Conservation (phyloP, 1,139 yeast species). For the Debaryomyces psychrophilus region DNA sequence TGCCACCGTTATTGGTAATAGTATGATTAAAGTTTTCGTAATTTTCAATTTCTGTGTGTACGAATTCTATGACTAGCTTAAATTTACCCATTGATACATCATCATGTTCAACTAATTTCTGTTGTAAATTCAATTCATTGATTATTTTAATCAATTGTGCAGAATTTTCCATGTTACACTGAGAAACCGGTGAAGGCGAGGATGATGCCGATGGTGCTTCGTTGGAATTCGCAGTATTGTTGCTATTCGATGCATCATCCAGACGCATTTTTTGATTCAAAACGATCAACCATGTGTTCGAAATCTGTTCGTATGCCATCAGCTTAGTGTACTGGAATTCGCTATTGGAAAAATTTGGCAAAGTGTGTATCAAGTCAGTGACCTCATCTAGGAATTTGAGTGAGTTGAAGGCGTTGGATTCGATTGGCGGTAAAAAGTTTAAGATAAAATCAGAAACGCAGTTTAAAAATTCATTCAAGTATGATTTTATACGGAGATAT, state of each 20-base stretch:
- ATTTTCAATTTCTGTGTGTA: constrained; percentile 42
- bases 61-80: constrained; percentile 48
- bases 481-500: constrained; percentile 78
- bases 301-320: constrained; percentile 79
- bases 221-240: constrained; percentile 1
- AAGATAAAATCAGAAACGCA: constrained; percentile 80
- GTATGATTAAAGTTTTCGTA: constrained; percentile 29
- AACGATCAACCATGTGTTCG: constrained; percentile 73
- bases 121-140: constrained; percentile 38
- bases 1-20: constrained; percentile 21
- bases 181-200: constrained; percentile 7
- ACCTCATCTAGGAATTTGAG: constrained; percentile 70
- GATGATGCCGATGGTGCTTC: constrained; percentile 9
- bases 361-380: constrained; percentile 61
- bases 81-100: constrained; percentile 56
- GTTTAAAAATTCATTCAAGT: constrained; percentile 72
- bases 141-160: constrained; percentile 35
- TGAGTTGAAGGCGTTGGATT: constrained; percentile 56
- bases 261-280: constrained; percentile 43
- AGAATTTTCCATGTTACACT: constrained; percentile 21
- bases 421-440: constrained; percentile 79
- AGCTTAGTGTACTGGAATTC: constrained; percentile 74
- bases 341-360: constrained; percentile 73
- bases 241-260: constrained; percentile 17
- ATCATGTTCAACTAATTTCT: constrained; percentile 62